A percentile compares a stretch with the other conserved stretches of the same genome.
Conservation (phyloP, 345 rosid genomes). For the Salix koriyanagi region DNA sequence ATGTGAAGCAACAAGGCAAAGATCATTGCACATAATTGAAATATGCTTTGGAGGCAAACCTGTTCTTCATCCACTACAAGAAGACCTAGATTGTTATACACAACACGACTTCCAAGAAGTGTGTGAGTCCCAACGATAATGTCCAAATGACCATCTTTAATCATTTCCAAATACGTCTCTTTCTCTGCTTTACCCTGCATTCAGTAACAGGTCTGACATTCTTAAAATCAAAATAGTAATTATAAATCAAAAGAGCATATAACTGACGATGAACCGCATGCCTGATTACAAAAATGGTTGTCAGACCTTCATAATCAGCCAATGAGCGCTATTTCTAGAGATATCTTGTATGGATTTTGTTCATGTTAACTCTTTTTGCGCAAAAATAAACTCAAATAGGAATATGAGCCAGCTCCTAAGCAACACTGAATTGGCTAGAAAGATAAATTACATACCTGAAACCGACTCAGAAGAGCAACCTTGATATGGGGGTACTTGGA, state of each 20-base stretch:
- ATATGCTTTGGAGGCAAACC: constrained; percentile 43
- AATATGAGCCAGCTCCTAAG: not conserved
- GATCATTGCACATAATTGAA: constrained; percentile 5
- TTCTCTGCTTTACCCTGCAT: constrained; percentile 80
- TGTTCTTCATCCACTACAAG: constrained; percentile 98
- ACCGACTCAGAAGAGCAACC: constrained; percentile 86
- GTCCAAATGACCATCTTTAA: constrained; percentile 64
- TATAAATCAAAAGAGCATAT: not conserved
- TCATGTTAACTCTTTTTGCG: not conserved
- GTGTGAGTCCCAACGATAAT: constrained; percentile 94
- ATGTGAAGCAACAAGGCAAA: constrained; percentile 5
- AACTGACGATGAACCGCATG: constrained; percentile 1
- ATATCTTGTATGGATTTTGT: not conserved
- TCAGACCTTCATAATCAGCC: not conserved
- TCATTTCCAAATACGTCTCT: constrained; percentile 67
- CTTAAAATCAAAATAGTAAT: not conserved
- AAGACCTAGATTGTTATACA: constrained; percentile 86
- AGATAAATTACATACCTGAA: constrained; percentile 59
- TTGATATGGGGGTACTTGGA: constrained; percentile 51
- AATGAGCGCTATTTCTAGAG: not conserved
- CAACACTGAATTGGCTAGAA: not conserved
- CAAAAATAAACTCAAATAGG: not conserved
- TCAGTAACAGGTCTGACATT: constrained; percentile 23
- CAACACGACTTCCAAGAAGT: constrained; percentile 91
- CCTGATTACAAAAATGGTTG: not conserved